Percentiles rank a stretch among this genome's conserved stretches.
Evolutionary conservation across 768 basidiomycete species (phyloP).

Genomic region (Pleurotus tuoliensis): DNA sequence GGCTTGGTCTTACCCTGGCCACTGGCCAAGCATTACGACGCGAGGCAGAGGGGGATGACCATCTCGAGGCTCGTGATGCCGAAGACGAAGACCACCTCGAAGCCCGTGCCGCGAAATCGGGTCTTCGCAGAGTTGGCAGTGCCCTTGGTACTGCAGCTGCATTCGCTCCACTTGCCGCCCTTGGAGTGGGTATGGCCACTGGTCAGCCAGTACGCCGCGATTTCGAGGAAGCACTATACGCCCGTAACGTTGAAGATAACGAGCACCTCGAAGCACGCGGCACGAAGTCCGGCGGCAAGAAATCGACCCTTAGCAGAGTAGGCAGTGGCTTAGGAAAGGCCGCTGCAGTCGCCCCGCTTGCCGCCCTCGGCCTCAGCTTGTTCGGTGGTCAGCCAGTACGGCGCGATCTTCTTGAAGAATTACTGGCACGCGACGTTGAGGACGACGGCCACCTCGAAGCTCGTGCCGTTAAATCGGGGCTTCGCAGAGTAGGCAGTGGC

Average conservation of each 20-base stretch:
- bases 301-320: too few relatives aligned
- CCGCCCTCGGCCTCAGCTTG: background rate
- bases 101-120: too few relatives aligned
- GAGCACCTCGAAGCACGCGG: background rate
- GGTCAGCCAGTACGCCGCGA: background rate
- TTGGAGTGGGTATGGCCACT: too few relatives aligned
- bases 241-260: background rate
- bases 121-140: too few relatives aligned
- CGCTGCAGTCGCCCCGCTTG: background rate
- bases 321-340: too few relatives aligned
- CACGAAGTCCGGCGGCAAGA: too few relatives aligned
- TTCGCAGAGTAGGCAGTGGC: background rate
- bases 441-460: background rate
- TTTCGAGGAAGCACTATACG: background rate
- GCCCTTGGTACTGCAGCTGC: too few relatives aligned
- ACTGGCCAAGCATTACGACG: too few relatives aligned
- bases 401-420: background rate
- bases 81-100: background rate
- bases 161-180: too few relatives aligned
- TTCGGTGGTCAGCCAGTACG: background rate
- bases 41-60: background rate
- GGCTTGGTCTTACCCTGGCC: too few relatives aligned
- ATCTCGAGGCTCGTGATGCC: background rate
- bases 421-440: background rate
- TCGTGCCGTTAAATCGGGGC: background rate